Percentiles rank a stretch among this genome's conserved stretches.
These are phyloP conservation scores for Colletotrichum agaves DNA, from an alignment of 2,329 filamentous ascomycete genomes.

Conservation along the genomic window DNA sequence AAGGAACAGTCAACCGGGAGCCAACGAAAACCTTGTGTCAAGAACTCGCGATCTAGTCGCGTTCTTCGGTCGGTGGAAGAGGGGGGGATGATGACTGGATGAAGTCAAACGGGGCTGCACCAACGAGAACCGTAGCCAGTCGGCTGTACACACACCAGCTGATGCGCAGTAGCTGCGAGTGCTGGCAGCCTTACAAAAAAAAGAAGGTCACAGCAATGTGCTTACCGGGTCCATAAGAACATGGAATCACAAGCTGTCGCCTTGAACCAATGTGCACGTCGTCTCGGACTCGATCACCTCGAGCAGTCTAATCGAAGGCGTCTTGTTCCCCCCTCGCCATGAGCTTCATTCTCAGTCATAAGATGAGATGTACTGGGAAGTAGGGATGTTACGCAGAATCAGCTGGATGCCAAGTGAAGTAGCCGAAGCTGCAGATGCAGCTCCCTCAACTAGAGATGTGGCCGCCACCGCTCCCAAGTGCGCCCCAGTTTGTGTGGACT, in stretches of 20 bases:
- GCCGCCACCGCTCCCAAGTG: too few relatives aligned
- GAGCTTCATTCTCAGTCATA: neutral
- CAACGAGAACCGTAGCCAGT: slow-evolving; percentile 15
- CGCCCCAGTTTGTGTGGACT: too few relatives aligned
- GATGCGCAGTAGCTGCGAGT: slow-evolving; percentile 18
- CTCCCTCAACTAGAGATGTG: neutral
- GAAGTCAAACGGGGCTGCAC: slow-evolving; percentile 15
- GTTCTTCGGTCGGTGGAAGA: neutral
- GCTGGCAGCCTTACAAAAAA: neutral
- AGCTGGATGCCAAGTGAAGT: neutral
- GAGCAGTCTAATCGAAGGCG: too few relatives aligned
- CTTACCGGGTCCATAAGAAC: neutral
- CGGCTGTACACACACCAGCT: slow-evolving; percentile 1
- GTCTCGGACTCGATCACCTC: too few relatives aligned
- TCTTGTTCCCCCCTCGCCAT: too few relatives aligned
- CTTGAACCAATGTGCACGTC: neutral
- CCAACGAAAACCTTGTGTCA: slow-evolving; percentile 7
- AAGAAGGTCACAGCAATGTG: neutral
- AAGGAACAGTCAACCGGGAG: neutral
- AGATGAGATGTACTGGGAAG: neutral
- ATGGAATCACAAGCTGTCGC: neutral
- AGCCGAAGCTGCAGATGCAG: neutral
- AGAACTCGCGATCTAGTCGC: neutral
- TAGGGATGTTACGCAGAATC: neutral
- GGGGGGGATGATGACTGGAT: slow-evolving; percentile 20